Percentiles rank a stretch among this genome's conserved stretches.
Conservation (phyloP, 192 early-diverging fungal genomes). For the Mortierella alpina region DNA sequence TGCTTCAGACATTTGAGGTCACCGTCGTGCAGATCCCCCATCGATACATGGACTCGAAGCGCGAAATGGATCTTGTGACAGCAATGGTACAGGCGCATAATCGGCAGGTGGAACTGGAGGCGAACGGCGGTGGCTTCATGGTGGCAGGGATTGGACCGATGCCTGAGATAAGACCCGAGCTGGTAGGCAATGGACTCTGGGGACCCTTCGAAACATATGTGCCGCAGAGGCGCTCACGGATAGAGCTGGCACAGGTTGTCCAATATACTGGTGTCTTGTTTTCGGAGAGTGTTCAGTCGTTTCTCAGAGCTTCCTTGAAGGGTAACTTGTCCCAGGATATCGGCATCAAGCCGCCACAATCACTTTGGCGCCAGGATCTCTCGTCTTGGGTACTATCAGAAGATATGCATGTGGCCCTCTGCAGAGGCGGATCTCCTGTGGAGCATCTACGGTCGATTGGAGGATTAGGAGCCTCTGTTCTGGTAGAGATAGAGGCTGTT, state of each 20-base stretch:
- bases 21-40: slow-evolving; percentile 1
- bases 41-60: slow-evolving; percentile 19
- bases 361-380: slow-evolving; percentile 4
- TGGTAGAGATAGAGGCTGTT: slow-evolving; percentile 16
- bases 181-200: slow-evolving; percentile 23
- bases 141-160: slow-evolving; percentile 16
- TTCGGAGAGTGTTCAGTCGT: slow-evolving; percentile 5
- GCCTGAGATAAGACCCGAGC: slow-evolving; percentile 20
- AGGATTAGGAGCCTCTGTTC: slow-evolving; percentile 21
- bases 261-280: slow-evolving; percentile 35
- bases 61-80: slow-evolving; percentile 11
- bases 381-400: slow-evolving; percentile 8
- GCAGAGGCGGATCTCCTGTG: slow-evolving; percentile 3
- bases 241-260: slow-evolving; percentile 8
- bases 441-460: slow-evolving; percentile 14
- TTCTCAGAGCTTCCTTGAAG: background rate
- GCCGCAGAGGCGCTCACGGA: slow-evolving; percentile 5
- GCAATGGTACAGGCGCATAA: slow-evolving; percentile 32
- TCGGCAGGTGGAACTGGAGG: slow-evolving; percentile 19
- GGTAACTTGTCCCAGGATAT: background rate
- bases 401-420: slow-evolving; percentile 33
- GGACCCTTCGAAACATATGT: slow-evolving; percentile 20
- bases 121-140: background rate
- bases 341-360: slow-evolving; percentile 11
- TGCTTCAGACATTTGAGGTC: slow-evolving; percentile 12